These are phyloP conservation scores for Tricholoma hemisulphureum DNA, from an alignment of 768 basidiomycete genomes.

Conservation along the genomic window DNA sequence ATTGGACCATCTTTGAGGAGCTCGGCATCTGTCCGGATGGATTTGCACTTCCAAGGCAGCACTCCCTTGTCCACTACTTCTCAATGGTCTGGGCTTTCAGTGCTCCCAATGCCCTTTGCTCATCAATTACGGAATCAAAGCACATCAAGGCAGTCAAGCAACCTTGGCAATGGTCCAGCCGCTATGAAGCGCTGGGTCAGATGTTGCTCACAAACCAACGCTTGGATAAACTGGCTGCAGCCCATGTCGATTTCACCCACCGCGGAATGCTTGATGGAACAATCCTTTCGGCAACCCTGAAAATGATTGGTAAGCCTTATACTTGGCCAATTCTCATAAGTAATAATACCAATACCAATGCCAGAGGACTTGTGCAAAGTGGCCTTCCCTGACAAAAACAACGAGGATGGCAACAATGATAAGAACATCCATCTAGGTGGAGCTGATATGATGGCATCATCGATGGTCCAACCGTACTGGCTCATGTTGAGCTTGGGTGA, in stretches of 20 bases:
- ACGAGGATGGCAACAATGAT: no score
- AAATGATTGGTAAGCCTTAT: background rate
- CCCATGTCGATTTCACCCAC: conserved; percentile 14
- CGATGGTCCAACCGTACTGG: background rate
- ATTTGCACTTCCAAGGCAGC: conserved; percentile 30
- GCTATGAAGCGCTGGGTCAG: no score
- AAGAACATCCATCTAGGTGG: background rate
- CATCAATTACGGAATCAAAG: no score
- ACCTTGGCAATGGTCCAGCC: no score
- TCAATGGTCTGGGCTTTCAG: conserved; percentile 17
- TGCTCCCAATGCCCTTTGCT: conserved; percentile 34
- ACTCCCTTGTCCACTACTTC: conserved; percentile 30
- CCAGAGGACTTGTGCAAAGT: background rate
- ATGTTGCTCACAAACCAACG: conserved; percentile 30
- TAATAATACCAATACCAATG: background rate
- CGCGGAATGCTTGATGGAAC: conserved; percentile 20
- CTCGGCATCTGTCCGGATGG: conserved; percentile 8
- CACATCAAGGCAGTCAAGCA: no score
- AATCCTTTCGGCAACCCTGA: background rate
- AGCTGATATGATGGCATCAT: background rate
- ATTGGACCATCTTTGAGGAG: conserved; percentile 15
- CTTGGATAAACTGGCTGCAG: conserved; percentile 25
- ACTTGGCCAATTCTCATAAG: background rate
- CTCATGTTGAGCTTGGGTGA: no score
- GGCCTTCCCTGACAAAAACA: no score